phyloP scores from a whole-genome alignment of 345 rosid species.

The Brassica carinata region DNA sequence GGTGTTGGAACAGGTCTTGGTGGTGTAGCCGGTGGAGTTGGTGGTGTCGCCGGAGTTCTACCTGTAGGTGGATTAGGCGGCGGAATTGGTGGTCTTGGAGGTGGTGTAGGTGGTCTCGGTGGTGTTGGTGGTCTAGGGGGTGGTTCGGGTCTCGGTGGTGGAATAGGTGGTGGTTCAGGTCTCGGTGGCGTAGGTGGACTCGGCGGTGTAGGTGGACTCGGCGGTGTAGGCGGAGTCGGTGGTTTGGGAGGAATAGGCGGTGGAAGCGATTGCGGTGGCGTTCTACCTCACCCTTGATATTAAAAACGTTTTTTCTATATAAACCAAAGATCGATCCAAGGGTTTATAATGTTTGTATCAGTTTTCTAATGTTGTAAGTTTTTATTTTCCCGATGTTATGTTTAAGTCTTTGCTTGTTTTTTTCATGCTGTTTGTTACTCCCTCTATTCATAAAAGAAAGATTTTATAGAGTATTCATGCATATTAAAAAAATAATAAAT shows the following conservation, averaged over 20 bases:
- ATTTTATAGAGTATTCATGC: too few species aligned
- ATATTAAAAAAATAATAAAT: too few species aligned
- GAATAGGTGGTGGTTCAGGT: slow-evolving; percentile 26
- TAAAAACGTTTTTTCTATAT: background rate
- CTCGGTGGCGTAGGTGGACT: slow-evolving; percentile 44
- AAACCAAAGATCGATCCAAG: slow-evolving; percentile 2
- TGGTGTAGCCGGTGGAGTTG: slow-evolving; percentile 40
- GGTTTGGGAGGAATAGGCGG: slow-evolving; percentile 40
- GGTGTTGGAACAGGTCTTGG: slow-evolving; percentile 20
- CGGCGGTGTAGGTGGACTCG: slow-evolving; percentile 46
- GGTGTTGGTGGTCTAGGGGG: slow-evolving; percentile 45
- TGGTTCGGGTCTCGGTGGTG: slow-evolving; percentile 41
- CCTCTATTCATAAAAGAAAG: too few species aligned
- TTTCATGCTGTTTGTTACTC: slow-evolving; percentile 9
- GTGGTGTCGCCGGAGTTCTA: slow-evolving; percentile 25
- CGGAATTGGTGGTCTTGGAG: slow-evolving; percentile 40
- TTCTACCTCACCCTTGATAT: slow-evolving; percentile 31
- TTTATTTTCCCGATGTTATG: slow-evolving; percentile 6
- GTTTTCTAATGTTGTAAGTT: background rate
- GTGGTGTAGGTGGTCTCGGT: slow-evolving; percentile 33
- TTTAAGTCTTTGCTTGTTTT: slow-evolving; percentile 18
- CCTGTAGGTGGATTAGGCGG: slow-evolving; percentile 40
- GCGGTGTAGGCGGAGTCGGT: slow-evolving; percentile 45
- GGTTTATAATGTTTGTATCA: slow-evolving; percentile 11
- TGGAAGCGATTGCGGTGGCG: slow-evolving; percentile 47